Percentiles rank a stretch among this genome's conserved stretches.
phyloP scores from a whole-genome alignment of 169 alveolate genomes.

The Eimeria maxima region DNA sequence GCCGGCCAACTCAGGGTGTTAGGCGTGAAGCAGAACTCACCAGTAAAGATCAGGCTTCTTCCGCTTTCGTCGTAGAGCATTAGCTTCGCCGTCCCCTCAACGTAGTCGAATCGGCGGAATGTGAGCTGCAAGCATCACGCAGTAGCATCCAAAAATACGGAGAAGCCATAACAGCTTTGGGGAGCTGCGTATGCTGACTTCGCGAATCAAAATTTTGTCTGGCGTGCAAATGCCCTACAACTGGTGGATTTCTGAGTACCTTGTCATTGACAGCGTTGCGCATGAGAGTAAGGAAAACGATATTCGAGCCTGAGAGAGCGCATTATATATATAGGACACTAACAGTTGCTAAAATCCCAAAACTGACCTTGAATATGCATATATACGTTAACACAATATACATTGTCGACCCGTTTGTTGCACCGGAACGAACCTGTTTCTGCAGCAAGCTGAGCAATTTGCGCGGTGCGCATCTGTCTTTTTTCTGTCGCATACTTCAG shows the following conservation, averaged over 20 bases:
- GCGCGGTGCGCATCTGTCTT: neutral
- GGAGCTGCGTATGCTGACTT: neutral
- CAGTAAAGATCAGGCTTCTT: slow-evolving; percentile 51
- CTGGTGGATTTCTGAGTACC: neutral
- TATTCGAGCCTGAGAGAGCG: neutral
- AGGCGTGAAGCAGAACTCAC: neutral
- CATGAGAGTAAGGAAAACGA: neutral
- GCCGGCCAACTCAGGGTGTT: neutral
- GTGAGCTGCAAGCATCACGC: neutral
- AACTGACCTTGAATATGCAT: neutral
- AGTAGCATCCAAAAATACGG: neutral
- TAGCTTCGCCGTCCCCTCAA: neutral
- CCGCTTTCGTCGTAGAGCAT: slow-evolving; percentile 61
- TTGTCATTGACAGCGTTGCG: slow-evolving; percentile 19
- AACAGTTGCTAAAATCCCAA: neutral
- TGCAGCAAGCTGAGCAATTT: neutral
- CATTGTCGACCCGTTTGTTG: neutral
- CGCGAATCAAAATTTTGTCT: neutral
- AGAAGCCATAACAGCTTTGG: no score
- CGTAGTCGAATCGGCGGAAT: slow-evolving; percentile 14
- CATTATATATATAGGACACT: neutral
- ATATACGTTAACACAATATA: no score
- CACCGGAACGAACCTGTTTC: neutral
- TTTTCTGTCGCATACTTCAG: neutral
- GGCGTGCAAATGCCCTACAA: no score